phyloP scores from a whole-genome alignment of 257 asterid species.

The Catharanthus roseus region DNA sequence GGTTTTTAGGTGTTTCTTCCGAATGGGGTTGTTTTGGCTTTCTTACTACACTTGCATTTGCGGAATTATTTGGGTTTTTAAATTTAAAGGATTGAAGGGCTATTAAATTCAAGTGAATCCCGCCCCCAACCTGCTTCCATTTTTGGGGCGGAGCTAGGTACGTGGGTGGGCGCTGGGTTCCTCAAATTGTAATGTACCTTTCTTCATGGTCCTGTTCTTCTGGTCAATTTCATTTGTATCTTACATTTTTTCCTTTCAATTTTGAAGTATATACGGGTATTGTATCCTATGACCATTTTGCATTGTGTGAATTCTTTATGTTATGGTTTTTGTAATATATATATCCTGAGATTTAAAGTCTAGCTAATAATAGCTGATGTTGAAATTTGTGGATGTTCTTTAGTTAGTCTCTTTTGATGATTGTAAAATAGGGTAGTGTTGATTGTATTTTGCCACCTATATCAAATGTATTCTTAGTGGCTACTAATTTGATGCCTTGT shows the following conservation, averaged over 20 bases:
- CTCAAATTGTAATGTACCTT: not conserved
- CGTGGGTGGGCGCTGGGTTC: not conserved
- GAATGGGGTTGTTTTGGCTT: not conserved
- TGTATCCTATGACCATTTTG: not conserved
- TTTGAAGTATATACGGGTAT: not conserved
- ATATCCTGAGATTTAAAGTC: not conserved
- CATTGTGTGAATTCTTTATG: not conserved
- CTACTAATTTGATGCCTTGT: not conserved
- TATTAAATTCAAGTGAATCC: not conserved
- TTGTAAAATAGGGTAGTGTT: not conserved
- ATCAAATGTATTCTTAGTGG: not conserved
- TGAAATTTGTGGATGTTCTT: not conserved
- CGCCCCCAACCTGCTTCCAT: not conserved
- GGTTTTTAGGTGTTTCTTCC: slow-evolving; percentile 1
- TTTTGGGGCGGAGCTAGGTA: not conserved
- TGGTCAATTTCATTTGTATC: not conserved
- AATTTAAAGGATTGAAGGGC: too few relatives aligned
- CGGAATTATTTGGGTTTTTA: not conserved
- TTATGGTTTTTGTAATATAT: not conserved
- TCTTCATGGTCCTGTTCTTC: not conserved
- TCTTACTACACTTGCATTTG: not conserved
- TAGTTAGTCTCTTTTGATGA: not conserved
- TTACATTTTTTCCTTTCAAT: not conserved
- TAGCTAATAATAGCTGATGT: not conserved
- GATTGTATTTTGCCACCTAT: not conserved